Conservation (phyloP, 768 basidiomycete genomes). For the Suillus variegatus region DNA sequence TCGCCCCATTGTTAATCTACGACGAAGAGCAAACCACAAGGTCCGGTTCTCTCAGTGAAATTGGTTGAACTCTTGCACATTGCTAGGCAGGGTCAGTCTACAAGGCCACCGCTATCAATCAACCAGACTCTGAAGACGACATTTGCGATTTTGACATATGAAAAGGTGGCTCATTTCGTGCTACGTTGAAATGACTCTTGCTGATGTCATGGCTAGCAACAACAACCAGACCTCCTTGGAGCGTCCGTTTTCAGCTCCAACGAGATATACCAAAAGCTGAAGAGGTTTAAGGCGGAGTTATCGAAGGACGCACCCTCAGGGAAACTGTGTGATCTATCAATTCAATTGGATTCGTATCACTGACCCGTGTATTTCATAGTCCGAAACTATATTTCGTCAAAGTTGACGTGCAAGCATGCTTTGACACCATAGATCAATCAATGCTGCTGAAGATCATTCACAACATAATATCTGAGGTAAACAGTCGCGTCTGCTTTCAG, state of each 20-base stretch:
- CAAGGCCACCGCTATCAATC: conserved; percentile 58
- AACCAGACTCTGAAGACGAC: conserved; percentile 85
- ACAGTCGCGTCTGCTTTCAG: background rate
- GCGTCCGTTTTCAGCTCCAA: conserved; percentile 82
- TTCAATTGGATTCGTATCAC: background rate
- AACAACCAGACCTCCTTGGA: conserved; percentile 65
- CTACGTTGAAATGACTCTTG: background rate
- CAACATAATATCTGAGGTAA: conserved; percentile 71
- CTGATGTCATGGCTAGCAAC: conserved; percentile 46
- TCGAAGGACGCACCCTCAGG: conserved; percentile 39
- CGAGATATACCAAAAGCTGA: conserved; percentile 78
- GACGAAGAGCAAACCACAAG: conserved; percentile 45
- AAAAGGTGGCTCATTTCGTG: conserved; percentile 56
- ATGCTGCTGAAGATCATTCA: conserved; percentile 79
- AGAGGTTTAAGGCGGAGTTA: conserved; percentile 63
- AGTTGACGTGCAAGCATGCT: conserved; percentile 93
- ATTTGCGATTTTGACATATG: conserved; percentile 86
- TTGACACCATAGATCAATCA: conserved; percentile 92
- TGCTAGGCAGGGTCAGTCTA: conserved; percentile 30
- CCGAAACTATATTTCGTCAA: conserved; percentile 95
- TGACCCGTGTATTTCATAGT: conserved; percentile 39
- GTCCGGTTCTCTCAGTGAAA: conserved; percentile 33
- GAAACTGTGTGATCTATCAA: conserved; percentile 48
- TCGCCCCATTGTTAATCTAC: conserved; percentile 90
- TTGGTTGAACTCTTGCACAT: background rate